Conservation (phyloP, 106 monocot species). For the Apostasia shenzhenica region DNA sequence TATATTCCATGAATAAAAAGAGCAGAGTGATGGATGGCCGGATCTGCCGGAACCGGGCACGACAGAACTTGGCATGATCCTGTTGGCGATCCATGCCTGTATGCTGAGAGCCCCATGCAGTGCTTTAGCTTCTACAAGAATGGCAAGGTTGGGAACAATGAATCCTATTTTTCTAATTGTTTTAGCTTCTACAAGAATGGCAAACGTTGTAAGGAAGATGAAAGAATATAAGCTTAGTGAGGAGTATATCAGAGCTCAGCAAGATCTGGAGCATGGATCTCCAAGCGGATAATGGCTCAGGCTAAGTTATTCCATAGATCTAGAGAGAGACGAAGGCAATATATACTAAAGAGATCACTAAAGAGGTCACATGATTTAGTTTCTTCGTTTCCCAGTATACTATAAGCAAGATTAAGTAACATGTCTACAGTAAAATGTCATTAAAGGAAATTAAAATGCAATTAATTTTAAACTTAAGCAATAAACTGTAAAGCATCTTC, state of each 20-base stretch:
- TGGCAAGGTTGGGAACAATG: constrained; percentile 42
- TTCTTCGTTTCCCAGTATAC: too few relatives aligned
- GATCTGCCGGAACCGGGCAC: constrained; percentile 49
- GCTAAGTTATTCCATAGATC: too few relatives aligned
- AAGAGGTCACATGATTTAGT: too few relatives aligned
- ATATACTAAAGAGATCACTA: too few relatives aligned
- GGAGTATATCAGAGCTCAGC: not conserved
- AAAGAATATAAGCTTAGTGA: constrained; percentile 28
- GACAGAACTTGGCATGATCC: constrained; percentile 53
- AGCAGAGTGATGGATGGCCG: constrained; percentile 71
- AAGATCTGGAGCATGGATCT: too few relatives aligned
- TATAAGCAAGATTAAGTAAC: too few relatives aligned
- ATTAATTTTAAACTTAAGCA: too few relatives aligned
- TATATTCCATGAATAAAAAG: constrained; percentile 74
- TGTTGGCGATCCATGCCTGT: constrained; percentile 29
- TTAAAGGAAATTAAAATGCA: too few relatives aligned
- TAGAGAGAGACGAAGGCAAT: too few relatives aligned
- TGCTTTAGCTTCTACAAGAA: constrained; percentile 62
- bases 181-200: constrained; percentile 4
- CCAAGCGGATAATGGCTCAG: too few relatives aligned
- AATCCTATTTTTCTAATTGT: constrained; percentile 34
- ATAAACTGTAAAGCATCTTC: too few relatives aligned
- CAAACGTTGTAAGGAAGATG: constrained; percentile 27
- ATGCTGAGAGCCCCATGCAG: not conserved
- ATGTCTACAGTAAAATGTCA: too few relatives aligned